Conservation (phyloP, 1,139 yeast genomes). For the Schizosaccharomyces versatilis region DNA sequence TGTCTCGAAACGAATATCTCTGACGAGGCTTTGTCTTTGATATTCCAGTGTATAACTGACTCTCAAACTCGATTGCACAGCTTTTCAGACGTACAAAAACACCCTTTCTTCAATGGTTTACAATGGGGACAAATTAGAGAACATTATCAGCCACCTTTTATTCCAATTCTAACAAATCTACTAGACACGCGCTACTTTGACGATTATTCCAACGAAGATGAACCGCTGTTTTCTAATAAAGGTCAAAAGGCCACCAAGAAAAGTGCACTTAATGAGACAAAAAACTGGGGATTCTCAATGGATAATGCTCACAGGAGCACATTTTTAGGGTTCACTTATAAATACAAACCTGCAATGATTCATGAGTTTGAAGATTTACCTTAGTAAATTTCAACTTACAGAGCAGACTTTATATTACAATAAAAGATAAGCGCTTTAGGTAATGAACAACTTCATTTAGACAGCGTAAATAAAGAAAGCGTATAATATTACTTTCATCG, state of each 20-base stretch:
- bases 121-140: conserved; percentile 42
- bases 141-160: conserved; percentile 49
- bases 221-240: conserved; percentile 16
- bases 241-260: too few relatives aligned
- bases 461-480: too few relatives aligned
- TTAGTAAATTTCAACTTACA: too few relatives aligned
- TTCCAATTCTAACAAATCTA: conserved; percentile 88
- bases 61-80: conserved; percentile 54
- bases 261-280: too few relatives aligned
- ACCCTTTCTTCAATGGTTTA: conserved; percentile 64
- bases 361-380: too few relatives aligned
- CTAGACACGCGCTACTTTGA: conserved; percentile 98
- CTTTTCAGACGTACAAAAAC: conserved; percentile 58
- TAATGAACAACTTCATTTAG: too few relatives aligned
- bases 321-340: neutral
- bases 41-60: conserved; percentile 53
- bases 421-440: too few relatives aligned
- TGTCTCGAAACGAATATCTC: conserved; percentile 1
- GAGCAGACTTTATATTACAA: too few relatives aligned
- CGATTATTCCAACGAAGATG: conserved; percentile 86
- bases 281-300: too few relatives aligned
- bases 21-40: conserved; percentile 87
- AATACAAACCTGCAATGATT: too few relatives aligned
- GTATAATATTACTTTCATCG: too few relatives aligned
- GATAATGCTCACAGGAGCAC: neutral